Percentiles rank a stretch among this genome's conserved stretches.
phyloP scores from a whole-genome alignment of 257 asterid genomes.

The Handroanthus guayacan region DNA sequence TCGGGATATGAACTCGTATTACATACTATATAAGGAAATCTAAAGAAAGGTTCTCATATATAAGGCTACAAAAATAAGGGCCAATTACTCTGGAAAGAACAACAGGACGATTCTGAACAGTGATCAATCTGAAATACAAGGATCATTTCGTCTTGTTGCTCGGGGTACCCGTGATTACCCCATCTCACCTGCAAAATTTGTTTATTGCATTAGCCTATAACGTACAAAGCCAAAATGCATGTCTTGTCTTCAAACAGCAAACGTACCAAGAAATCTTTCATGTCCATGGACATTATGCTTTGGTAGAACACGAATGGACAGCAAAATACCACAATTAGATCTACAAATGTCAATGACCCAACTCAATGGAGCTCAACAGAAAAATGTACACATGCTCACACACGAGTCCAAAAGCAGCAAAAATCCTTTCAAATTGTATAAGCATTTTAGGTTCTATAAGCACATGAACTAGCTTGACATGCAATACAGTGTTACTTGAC shows the following conservation, averaged over 20 bases:
- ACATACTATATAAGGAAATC: background rate
- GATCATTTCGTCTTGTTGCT: background rate
- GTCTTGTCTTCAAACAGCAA: background rate
- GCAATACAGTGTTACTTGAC: too few relatives aligned
- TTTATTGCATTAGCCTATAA: background rate
- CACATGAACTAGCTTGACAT: background rate
- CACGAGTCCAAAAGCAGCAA: background rate
- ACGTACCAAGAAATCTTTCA: background rate
- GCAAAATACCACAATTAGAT: background rate
- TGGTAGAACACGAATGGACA: background rate
- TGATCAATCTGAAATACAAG: conserved; percentile 10
- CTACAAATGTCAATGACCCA: background rate
- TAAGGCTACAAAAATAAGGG: conserved; percentile 23
- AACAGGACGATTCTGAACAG: conserved; percentile 1
- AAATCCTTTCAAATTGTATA: background rate
- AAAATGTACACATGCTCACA: background rate
- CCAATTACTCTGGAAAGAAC: conserved; percentile 26
- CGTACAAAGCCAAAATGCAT: background rate
- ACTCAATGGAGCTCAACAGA: background rate
- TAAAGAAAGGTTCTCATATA: background rate
- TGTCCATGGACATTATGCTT: background rate
- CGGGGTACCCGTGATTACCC: background rate
- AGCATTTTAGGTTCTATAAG: background rate
- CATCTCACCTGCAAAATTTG: too few relatives aligned
- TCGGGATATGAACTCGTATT: background rate